A percentile compares a stretch with the other conserved stretches of the same genome.
These are phyloP conservation scores for Elasticomyces elasticus DNA, from an alignment of 495 filamentous ascomycete genomes.

Conservation along the genomic window DNA sequence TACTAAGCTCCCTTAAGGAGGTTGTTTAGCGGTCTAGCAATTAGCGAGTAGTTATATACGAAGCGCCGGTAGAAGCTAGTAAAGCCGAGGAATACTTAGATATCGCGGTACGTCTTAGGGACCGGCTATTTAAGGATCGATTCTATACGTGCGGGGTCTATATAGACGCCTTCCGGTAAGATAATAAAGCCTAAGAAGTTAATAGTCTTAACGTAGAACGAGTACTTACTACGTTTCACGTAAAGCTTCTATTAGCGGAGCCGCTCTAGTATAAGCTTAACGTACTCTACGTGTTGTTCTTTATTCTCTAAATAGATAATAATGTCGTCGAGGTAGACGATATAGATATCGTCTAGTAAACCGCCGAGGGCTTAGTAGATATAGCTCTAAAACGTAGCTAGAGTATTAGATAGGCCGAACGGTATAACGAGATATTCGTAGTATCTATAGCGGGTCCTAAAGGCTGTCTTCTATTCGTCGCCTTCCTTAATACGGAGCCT, in stretches of 20 bases:
- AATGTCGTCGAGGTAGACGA: constrained; percentile 19
- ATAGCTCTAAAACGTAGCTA: constrained; percentile 17
- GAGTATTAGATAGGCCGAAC: constrained; percentile 22
- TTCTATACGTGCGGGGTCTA: constrained; percentile 15
- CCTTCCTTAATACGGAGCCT: constrained; percentile 13
- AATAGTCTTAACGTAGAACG: too few species aligned
- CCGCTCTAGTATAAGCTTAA: too few species aligned
- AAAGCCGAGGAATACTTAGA: constrained; percentile 25
- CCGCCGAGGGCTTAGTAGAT: constrained; percentile 16
- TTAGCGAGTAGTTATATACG: constrained; percentile 12
- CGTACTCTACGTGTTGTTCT: too few species aligned
- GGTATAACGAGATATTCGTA: constrained; percentile 23
- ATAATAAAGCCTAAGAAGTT: constrained; percentile 22
- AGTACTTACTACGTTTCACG: too few species aligned
- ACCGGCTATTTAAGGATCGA: constrained; percentile 18
- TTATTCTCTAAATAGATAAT: background rate
- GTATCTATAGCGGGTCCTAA: constrained; percentile 19
- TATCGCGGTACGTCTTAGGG: constrained; percentile 13
- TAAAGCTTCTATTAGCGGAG: too few species aligned
- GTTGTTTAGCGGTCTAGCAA: constrained; percentile 10
- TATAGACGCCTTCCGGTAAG: constrained; percentile 8
- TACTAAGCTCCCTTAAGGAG: background rate
- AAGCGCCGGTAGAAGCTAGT: constrained; percentile 25
- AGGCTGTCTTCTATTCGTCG: constrained; percentile 26
- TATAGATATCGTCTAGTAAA: constrained; percentile 6